phyloP scores from a whole-genome alignment of 257 asterid genomes.

The Capsicum baccatum region DNA sequence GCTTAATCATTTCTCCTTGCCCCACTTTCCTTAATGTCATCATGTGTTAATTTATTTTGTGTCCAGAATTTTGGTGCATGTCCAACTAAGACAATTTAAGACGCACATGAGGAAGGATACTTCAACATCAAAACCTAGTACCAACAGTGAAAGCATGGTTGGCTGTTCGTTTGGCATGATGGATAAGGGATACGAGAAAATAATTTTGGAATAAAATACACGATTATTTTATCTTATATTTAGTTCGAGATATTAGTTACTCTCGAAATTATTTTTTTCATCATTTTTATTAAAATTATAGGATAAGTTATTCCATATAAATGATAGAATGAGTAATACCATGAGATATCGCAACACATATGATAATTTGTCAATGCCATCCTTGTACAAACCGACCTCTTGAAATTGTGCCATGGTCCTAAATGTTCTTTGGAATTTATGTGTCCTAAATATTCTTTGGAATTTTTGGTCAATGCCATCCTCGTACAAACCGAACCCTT shows the following conservation, averaged over 20 bases:
- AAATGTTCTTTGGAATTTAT: background rate
- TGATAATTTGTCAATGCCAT: background rate
- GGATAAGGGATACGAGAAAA: background rate
- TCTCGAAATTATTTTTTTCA: background rate
- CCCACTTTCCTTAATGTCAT: background rate
- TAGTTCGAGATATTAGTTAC: background rate
- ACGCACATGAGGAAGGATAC: background rate
- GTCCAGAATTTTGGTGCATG: background rate
- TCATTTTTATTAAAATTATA: background rate
- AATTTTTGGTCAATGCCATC: background rate
- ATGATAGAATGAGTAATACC: background rate
- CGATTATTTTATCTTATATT: background rate
- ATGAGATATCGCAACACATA: background rate
- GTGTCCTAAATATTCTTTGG: background rate
- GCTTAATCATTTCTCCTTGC: background rate
- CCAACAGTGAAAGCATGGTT: background rate
- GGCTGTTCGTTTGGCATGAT: background rate
- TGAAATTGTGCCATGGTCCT: background rate
- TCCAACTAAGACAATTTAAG: constrained; percentile 22
- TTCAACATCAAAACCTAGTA: background rate
- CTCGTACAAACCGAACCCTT: too few relatives aligned
- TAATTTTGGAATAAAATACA: accelerated
- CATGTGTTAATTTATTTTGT: background rate
- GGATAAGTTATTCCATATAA: background rate
- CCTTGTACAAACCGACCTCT: background rate